Percentiles rank a stretch among this genome's conserved stretches.
Evolutionary conservation across 148 eudicot species (phyloP).

Genomic region (Vaccinium macrocarpon): DNA sequence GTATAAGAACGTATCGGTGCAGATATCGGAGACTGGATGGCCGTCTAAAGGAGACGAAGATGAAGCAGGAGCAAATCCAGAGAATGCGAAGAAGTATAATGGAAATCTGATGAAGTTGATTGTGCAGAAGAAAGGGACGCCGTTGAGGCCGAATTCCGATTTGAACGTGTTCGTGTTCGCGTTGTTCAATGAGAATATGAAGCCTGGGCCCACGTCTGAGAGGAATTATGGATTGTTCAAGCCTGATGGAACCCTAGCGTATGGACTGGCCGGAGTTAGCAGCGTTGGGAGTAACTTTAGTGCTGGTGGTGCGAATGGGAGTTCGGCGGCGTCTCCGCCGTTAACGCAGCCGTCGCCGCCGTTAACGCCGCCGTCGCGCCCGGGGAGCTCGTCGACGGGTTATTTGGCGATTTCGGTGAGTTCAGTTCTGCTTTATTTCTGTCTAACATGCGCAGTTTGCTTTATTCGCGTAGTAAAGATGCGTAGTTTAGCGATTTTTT

Average conservation of each 20-base stretch:
- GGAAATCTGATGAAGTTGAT: slow-evolving; percentile 57
- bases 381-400: slow-evolving; percentile 40
- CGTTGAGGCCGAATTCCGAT: slow-evolving; percentile 52
- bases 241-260: slow-evolving; percentile 73
- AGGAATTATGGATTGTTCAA: slow-evolving; percentile 77
- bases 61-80: slow-evolving; percentile 66
- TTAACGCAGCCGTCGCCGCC: slow-evolving; percentile 10
- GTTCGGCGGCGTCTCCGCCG: background rate
- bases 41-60: slow-evolving; percentile 80
- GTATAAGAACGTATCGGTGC: slow-evolving; percentile 44
- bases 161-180: slow-evolving; percentile 68
- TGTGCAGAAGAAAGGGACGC: slow-evolving; percentile 51
- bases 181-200: slow-evolving; percentile 78
- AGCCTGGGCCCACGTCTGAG: slow-evolving; percentile 86
- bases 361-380: background rate
- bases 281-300: slow-evolving; percentile 27
- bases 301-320: background rate
- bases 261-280: slow-evolving; percentile 38
- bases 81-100: slow-evolving; percentile 75
- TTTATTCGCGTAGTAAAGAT: background rate
- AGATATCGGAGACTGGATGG: slow-evolving; percentile 88
- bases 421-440: background rate
- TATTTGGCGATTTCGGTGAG: slow-evolving; percentile 71
- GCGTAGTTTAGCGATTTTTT: background rate
- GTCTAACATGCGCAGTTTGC: slow-evolving; percentile 1